Base-by-base conservation (phyloP, 2,329 filamentous ascomycete species). In the Apiospora marii region DNA sequence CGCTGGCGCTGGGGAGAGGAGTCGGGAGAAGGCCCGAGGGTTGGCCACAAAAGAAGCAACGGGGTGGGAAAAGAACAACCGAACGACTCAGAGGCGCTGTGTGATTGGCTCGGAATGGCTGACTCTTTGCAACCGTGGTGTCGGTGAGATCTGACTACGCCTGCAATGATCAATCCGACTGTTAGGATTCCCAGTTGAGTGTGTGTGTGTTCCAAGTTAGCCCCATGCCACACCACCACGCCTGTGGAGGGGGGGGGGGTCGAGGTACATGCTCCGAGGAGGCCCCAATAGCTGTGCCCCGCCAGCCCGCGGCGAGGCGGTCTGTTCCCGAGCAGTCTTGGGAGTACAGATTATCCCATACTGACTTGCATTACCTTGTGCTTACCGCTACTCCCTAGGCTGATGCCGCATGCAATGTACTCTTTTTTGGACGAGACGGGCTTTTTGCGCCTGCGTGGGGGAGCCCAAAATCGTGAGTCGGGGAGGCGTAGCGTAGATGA, bases 21-120 rank as follows among this genome's bases (percentile, higher is more conserved):
- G 58, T n/a, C 58, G 58, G 58, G 41, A 64, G 58, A 64, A 64
- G 58, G 58, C 58, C 58, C 58, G 58, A 64, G 58, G 58, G 58
- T 64, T 49, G 22, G 16, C 16, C 19, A 64, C 27, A 64, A 64
- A 64, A 49, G 24, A 53, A 53, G 34, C 30, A 19, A 49, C 46
- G 53, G 53, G 53, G 53, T 22, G 30, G 51, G 53, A 41, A 64
- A 64, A 64, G 34, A 41, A 64, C 34, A 64, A 64, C 58, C 58
- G 51, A 58, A 41, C 51, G 58, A 64, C 58, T 64, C 58, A 64
- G 58, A 34, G 13, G 7, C 19, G 58, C 10, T 34, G 34, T 64
- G 34, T 37, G 58, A 41, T 64, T 64, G 58, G 58, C 34, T 64
- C 58, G 58, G 58, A 64, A 41, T 4, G 58, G 58, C 58, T 64